A percentile compares a stretch with the other conserved stretches of the same genome.
phyloP scores from a whole-genome alignment of 2,329 filamentous ascomycete genomes.

The Coniella vitis region DNA sequence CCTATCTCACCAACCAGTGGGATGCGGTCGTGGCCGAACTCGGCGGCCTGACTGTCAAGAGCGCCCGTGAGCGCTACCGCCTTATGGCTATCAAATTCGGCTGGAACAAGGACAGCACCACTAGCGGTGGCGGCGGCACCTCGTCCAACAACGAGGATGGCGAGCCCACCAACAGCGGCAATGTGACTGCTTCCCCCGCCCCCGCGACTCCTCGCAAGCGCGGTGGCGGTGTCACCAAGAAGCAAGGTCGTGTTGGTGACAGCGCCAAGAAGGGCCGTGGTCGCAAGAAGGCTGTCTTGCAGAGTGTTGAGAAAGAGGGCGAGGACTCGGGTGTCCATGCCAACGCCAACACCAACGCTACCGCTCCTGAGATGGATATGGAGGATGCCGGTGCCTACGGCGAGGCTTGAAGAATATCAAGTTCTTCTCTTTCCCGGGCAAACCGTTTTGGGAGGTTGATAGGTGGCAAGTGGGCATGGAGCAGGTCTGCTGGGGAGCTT shows the following conservation, averaged over 20 bases:
- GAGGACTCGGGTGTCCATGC: neutral
- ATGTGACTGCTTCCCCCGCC: neutral
- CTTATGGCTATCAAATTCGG: constrained; percentile 14
- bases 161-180: neutral
- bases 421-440: no score
- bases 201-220: constrained; percentile 2
- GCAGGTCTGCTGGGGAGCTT: no score
- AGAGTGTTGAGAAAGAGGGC: neutral
- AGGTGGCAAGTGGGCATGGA: no score
- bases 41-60: constrained; percentile 8
- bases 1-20: constrained; percentile 9
- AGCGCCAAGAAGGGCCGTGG: constrained; percentile 3
- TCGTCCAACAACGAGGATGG: no score
- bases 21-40: constrained; percentile 7
- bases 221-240: constrained; percentile 9
- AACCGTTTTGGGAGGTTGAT: no score
- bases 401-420: no score
- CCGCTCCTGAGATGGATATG: neutral
- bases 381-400: neutral
- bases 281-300: neutral
- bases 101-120: neutral
- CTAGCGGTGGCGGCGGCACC: no score
- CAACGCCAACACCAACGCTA: neutral
- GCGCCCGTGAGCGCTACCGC: constrained; percentile 17
- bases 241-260: neutral